phyloP scores from a whole-genome alignment of 2,329 filamentous ascomycete genomes.

The Penicillium janthinellum region DNA sequence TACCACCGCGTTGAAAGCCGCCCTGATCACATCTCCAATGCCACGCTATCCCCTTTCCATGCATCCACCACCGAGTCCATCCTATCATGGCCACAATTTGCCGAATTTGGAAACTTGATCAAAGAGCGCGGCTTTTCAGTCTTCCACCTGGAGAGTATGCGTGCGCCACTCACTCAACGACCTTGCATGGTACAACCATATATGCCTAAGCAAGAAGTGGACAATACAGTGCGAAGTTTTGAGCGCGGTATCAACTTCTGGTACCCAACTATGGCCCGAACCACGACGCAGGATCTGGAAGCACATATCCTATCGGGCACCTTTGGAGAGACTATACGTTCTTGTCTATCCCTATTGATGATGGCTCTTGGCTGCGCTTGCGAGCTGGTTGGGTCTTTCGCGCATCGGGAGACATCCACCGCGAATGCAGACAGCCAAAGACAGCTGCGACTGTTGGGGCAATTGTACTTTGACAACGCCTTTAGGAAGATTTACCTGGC shows the following conservation, averaged over 20 bases:
- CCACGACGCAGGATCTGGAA: slow-evolving; percentile 40
- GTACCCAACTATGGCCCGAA: slow-evolving; percentile 54
- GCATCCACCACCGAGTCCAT: slow-evolving; percentile 55
- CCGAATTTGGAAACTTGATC: slow-evolving; percentile 48
- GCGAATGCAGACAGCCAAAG: slow-evolving; percentile 34
- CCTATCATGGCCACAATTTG: slow-evolving; percentile 56
- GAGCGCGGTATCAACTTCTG: slow-evolving; percentile 55
- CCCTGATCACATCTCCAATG: slow-evolving; percentile 31
- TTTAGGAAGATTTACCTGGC: slow-evolving; percentile 51
- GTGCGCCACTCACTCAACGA: slow-evolving; percentile 37
- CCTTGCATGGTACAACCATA: slow-evolving; percentile 43
- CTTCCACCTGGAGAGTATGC: slow-evolving; percentile 52
- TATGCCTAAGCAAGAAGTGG: slow-evolving; percentile 46
- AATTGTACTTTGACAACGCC: slow-evolving; percentile 52
- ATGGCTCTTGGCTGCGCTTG: slow-evolving; percentile 54
- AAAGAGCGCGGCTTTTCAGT: slow-evolving; percentile 48
- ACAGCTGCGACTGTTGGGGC: slow-evolving; percentile 40
- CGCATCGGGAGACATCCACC: slow-evolving; percentile 14
- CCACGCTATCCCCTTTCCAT: slow-evolving; percentile 54
- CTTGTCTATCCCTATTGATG: slow-evolving; percentile 50
- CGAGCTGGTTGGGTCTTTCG: slow-evolving; percentile 41
- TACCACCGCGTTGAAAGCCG: background rate
- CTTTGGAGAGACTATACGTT: slow-evolving; percentile 42
- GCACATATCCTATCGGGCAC: slow-evolving; percentile 37
- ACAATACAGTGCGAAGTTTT: slow-evolving; percentile 48